phyloP scores from a whole-genome alignment of 2,329 filamentous ascomycete species.

The Colletotrichum viniferum region DNA sequence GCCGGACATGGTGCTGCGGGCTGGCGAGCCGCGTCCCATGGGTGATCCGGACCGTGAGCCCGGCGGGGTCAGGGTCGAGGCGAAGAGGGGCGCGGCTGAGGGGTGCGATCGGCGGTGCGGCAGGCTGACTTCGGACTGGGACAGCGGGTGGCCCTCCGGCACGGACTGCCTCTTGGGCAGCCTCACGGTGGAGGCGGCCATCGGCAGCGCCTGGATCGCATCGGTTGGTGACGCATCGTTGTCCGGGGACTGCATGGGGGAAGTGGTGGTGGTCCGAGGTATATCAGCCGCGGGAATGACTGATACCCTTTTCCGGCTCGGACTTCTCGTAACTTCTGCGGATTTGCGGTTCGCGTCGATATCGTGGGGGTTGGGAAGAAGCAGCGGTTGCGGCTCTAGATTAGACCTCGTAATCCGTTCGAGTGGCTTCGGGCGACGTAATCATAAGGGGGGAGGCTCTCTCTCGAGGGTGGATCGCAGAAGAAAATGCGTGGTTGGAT shows the following conservation, averaged over 20 bases:
- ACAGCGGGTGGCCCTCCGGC: conserved; percentile 48
- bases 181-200: conserved; percentile 64
- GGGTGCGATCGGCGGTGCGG: conserved; percentile 60
- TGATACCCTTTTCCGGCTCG: conserved; percentile 13
- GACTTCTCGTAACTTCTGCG: not conserved
- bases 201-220: conserved; percentile 72
- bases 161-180: conserved; percentile 67
- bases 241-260: conserved; percentile 72
- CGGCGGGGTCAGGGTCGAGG: conserved; percentile 70
- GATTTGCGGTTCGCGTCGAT: not conserved
- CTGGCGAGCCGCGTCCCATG: conserved; percentile 62
- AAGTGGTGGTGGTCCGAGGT: conserved; percentile 30
- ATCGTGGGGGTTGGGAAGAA: not conserved
- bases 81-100: conserved; percentile 65
- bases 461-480: conserved; percentile 6
- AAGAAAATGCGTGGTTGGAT: not conserved
- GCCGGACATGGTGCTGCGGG: conserved; percentile 55
- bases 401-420: conserved; percentile 1
- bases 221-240: conserved; percentile 68
- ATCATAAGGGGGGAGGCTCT: not conserved
- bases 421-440: conserved; percentile 11
- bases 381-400: not conserved
- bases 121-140: conserved; percentile 57
- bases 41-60: conserved; percentile 73
- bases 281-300: conserved; percentile 11